Evolutionary conservation across 2,329 filamentous ascomycete genomes (phyloP), one percentile per base, ranked within the genome.

Genomic region (Microcyclospora pomicola): DNA sequence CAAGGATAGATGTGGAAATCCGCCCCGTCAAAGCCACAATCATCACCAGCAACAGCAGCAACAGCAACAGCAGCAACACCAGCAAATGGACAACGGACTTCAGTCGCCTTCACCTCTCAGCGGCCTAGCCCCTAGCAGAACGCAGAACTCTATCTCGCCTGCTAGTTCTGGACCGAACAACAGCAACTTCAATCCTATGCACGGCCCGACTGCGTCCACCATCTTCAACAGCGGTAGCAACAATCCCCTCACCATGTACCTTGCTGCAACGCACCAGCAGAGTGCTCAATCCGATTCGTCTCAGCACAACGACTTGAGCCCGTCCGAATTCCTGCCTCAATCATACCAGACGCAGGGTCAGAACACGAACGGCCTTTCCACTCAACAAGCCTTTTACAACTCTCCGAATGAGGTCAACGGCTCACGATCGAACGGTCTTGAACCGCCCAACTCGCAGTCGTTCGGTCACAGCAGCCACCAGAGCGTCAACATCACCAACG

Each of bases 1-100:
- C 63, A 98, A 98, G 68, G 91, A 98, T 59, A 79, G 91, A 40
- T 98, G 91, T 54, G 91, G 91, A 49, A 98, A 98, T 65, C 82
- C 91, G 37, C 91, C 91, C 33, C 80, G 91, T 43, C 91, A 96
- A 65, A 73, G 83, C 48, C 75, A 80, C 59, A 73, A 56, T 44
- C 49, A 69, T 47, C 65, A 67, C 44, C 60, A 66, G 36, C 67
- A 70, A 48, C 42, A 79, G 80, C 36, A 73, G 69, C 42, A 50
- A 38, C 57, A 62, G 33, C 66, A 67, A 43, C 65, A 79, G 49
- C 66, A 70, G 34, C 71, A 78, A 52, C 78, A 78, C 39, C 66
- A 42, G n/a, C 34, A 31, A 10, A 34, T 31, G 13, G 49, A 66
- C 13, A 72, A 75, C 40, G 70, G 67, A 28, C 59, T 69, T 27